Evolutionary conservation across 2,329 filamentous ascomycete genomes (phyloP), one percentile per base, ranked within the genome.

Genomic region (Hypomyces perniciosus): DNA sequence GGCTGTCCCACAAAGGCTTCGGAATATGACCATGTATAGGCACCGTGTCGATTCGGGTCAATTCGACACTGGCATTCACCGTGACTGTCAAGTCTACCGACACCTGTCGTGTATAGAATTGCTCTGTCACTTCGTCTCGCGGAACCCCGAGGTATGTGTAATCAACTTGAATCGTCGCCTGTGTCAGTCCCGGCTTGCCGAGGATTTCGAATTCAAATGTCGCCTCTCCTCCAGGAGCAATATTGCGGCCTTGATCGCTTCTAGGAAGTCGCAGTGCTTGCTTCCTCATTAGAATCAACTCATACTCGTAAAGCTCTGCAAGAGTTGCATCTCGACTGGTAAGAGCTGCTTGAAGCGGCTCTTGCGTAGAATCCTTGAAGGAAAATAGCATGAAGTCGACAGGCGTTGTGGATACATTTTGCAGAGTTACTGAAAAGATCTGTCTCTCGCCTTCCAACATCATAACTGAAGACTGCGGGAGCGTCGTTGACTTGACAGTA

Each of bases 381-480:
- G 89, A 91, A 53, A 96, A 90, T 28, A 93, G 77, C 34, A 96
- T 72, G 50, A 97, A 85, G 62, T 96, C 89, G 1, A 89, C 88
- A 1, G 88, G 76, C 2, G 86, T 90, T 1, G 76, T 72, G 1
- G 90, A 93, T 7, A 82, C 74, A 57, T 99, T 99, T 57, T 86
- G 80, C 10, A 97, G 72, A 0, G 86, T 91, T 12, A 96, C 78
- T 0, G 81, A 85, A 62, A 97, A 95, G 1, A 75, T 74, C 59
- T 84, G 85, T 26, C 79, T 80, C 68, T 99, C 92, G 40, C 93
- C 93, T 70, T 97, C 92, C 5, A 99, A 75, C 8, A 99, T 79
- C 90, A 96, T 96, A 34, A 96, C 73, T 8, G 90, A 88, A 26
- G 87, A 88, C 62, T 96, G 91, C 0, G 86, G 81, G 1, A 96